Conservation (phyloP, 225 moss, liverwort and hornwort species). For the Marchantia paleacea region DNA sequence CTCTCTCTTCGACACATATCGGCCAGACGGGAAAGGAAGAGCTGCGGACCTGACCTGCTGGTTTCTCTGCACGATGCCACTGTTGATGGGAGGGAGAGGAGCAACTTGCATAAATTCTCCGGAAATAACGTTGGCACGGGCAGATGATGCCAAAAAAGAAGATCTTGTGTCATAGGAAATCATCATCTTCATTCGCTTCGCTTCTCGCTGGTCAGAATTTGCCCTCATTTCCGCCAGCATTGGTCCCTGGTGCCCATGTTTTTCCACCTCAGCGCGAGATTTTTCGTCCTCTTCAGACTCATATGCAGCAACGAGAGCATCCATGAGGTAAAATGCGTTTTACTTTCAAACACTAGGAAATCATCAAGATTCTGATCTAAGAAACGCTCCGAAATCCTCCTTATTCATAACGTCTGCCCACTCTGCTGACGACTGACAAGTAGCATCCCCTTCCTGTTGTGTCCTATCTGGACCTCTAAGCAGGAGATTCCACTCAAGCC, state of each 20-base stretch:
- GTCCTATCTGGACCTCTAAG: too few relatives aligned
- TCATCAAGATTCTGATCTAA: too few relatives aligned
- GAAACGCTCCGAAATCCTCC: too few relatives aligned
- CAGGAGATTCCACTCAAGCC: too few relatives aligned
- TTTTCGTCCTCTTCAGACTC: conserved; percentile 24
- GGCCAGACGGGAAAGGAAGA: conserved; percentile 33
- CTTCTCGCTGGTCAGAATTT: conserved; percentile 17
- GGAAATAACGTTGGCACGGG: neutral
- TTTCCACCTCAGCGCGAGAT: neutral
- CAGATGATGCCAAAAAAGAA: neutral
- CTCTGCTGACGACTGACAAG: too few relatives aligned
- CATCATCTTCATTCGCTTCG: conserved; percentile 15
- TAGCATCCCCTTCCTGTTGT: too few relatives aligned
- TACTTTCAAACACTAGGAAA: neutral
- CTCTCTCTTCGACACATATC: conserved; percentile 86
- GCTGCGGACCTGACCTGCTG: conserved; percentile 11
- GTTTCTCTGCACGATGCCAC: conserved; percentile 4
- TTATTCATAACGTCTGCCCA: too few relatives aligned
- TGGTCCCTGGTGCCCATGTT: neutral
- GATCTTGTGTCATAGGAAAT: neutral
- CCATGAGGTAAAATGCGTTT: conserved; percentile 16
- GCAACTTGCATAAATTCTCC: neutral
- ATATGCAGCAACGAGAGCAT: conserved; percentile 37
- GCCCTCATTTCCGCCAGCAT: neutral
- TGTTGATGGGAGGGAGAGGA: neutral